Evolutionary conservation across 495 filamentous ascomycete species (phyloP), one percentile per base, ranked within the genome.

Genomic region (Neurospora tetrasperma): DNA sequence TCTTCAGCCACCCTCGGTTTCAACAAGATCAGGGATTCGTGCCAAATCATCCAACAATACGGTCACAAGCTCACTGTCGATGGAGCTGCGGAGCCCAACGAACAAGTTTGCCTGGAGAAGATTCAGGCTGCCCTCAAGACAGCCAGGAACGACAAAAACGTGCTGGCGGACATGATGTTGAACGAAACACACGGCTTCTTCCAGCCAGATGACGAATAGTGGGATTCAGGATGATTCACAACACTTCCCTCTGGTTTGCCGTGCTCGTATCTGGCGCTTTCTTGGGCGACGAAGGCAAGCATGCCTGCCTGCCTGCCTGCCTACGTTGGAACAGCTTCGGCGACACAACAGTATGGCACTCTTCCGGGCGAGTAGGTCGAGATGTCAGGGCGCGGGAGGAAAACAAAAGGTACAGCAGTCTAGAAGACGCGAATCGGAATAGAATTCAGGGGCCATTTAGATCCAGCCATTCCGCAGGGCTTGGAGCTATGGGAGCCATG

Each of bases 1-100:
- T 98, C 95, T n/a, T 97, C 95, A 11, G 96, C 96, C 23, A 98
- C 96, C 8, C 89, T 99, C 70, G 96, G 96, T 31, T 88, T 99
- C 46, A 92, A 85, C 76, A 96, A 97, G 83, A 92, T 99, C 78
- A 93, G 93, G 80, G 94, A 98, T 76, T 89, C 87, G 71, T 99
- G 96, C 81, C 95, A 98, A 82, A 92, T 96, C 85, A 97, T 99
- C 76, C 96, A 99, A 81, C 91, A 98, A 79, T 96, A 89, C 77
- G 96, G 96, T 66, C 89, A 89, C 75, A 84, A 85, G 70, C 91
- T 93, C 80, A 94, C 93, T 75, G 90, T 94, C 69, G 89, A 89
- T 20, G 94, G 94, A n/a, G 83, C 79, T 8, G 81, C 81, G 11
- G 89, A 92, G 74, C 85, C 88, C 72, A 88, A 96, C 74, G 84